phyloP scores from a whole-genome alignment of 305 asterid genomes.

The Fraxinus sp. region DNA sequence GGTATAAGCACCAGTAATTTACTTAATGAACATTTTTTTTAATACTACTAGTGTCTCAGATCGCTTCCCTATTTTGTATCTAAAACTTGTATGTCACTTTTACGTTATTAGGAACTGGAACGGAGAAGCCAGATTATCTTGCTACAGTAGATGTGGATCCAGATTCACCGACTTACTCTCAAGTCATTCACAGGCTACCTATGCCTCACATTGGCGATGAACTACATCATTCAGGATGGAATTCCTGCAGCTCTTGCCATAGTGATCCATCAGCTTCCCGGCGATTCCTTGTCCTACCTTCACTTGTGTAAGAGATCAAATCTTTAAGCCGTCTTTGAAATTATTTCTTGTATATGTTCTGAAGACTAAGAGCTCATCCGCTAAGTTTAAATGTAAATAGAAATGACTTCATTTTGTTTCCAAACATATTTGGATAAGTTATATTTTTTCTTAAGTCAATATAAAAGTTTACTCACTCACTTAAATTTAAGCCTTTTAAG shows the following conservation, averaged over 20 bases:
- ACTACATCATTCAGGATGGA: constrained; percentile 97
- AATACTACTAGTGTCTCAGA: background rate
- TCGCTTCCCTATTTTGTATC: background rate
- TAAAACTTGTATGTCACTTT: background rate
- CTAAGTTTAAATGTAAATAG: background rate
- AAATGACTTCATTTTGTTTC: background rate
- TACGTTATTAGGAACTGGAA: constrained; percentile 62
- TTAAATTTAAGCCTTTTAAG: background rate
- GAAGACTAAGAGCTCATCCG: background rate
- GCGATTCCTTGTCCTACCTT: constrained; percentile 80
- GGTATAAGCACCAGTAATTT: background rate
- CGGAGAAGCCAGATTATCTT: constrained; percentile 82
- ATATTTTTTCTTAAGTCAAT: background rate
- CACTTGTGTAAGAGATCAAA: constrained; percentile 59
- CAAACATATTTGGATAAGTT: background rate
- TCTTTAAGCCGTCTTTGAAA: background rate
- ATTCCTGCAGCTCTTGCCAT: constrained; percentile 95
- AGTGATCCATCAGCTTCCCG: constrained; percentile 72
- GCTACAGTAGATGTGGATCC: constrained; percentile 90
- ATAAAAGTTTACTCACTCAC: background rate
- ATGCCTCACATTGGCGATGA: constrained; percentile 88
- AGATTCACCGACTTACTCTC: constrained; percentile 64
- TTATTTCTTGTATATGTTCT: background rate
- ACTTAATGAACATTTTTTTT: background rate
- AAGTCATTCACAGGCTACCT: constrained; percentile 87